Conservation (phyloP, 1,139 yeast species). For the Taphrina betulina region DNA sequence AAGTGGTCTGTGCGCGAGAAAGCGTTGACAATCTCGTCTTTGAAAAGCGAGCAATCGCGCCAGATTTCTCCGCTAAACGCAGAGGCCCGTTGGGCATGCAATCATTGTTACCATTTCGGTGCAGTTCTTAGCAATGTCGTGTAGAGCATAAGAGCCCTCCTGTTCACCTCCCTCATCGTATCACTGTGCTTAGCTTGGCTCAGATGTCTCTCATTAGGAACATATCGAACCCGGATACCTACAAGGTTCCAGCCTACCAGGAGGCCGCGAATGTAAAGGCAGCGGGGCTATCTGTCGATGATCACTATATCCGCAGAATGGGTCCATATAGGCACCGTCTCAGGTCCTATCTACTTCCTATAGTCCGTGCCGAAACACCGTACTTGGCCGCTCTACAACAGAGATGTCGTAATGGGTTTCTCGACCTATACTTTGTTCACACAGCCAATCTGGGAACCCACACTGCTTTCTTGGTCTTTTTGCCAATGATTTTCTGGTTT, state of each 20-base stretch:
- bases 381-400: constrained; percentile 59
- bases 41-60: too few species aligned
- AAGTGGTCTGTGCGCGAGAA: too few species aligned
- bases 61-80: too few species aligned
- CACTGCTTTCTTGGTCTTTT: constrained; percentile 83
- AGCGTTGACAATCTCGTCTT: too few species aligned
- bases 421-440: constrained; percentile 80
- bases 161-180: too few species aligned
- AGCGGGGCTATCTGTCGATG: constrained; percentile 38
- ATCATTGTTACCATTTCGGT: too few species aligned
- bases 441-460: constrained; percentile 91
- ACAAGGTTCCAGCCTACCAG: constrained; percentile 25
- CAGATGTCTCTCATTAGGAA: constrained; percentile 30
- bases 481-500: constrained; percentile 84
- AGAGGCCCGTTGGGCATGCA: too few species aligned
- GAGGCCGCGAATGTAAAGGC: constrained; percentile 36
- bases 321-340: constrained; percentile 59
- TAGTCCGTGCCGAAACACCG: constrained; percentile 67
- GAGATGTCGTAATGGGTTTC: constrained; percentile 37
- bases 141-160: too few species aligned
- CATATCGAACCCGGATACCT: constrained; percentile 15
- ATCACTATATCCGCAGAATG: constrained; percentile 46
- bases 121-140: too few species aligned
- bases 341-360: constrained; percentile 58
- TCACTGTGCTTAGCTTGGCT: too few species aligned